Percentiles rank a stretch among this genome's conserved stretches.
These are phyloP conservation scores for Berberis vulgaris DNA, from an alignment of 164 flowering plant species.

Conservation along the genomic window DNA sequence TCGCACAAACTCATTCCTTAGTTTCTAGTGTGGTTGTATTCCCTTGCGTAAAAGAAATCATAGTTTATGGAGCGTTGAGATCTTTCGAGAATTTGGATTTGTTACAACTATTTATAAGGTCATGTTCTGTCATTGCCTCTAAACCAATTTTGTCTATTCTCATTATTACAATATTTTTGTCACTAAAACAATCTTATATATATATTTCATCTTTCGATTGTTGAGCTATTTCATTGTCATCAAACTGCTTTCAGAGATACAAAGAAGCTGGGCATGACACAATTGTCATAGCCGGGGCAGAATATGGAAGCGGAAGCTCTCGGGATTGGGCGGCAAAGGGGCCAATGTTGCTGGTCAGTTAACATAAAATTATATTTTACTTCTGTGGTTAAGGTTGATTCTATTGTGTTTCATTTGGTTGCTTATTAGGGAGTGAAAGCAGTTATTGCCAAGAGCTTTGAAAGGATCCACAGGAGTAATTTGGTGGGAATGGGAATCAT, in stretches of 20 bases:
- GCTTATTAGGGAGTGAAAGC: constrained; percentile 69
- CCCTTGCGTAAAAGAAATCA: too few species aligned
- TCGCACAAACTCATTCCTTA: too few species aligned
- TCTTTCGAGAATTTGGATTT: too few species aligned
- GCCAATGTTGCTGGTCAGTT: constrained; percentile 55
- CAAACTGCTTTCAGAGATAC: constrained; percentile 38
- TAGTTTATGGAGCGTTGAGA: too few species aligned
- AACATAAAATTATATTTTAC: neutral
- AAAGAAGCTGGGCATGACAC: constrained; percentile 56
- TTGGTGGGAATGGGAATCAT: constrained; percentile 84
- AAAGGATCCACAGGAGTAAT: constrained; percentile 82
- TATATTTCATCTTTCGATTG: too few species aligned
- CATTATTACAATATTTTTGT: too few species aligned
- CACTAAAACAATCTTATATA: too few species aligned
- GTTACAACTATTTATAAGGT: too few species aligned
- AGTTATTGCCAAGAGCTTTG: constrained; percentile 79
- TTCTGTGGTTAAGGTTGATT: neutral
- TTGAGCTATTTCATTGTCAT: neutral
- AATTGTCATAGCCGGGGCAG: constrained; percentile 67
- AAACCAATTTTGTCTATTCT: too few species aligned
- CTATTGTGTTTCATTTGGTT: neutral
- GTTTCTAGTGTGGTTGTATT: too few species aligned
- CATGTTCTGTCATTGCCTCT: too few species aligned
- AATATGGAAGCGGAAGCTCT: constrained; percentile 83
- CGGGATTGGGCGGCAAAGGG: constrained; percentile 92